These are phyloP conservation scores for Lactifluus volemus DNA, from an alignment of 768 basidiomycete genomes.

Conservation along the genomic window DNA sequence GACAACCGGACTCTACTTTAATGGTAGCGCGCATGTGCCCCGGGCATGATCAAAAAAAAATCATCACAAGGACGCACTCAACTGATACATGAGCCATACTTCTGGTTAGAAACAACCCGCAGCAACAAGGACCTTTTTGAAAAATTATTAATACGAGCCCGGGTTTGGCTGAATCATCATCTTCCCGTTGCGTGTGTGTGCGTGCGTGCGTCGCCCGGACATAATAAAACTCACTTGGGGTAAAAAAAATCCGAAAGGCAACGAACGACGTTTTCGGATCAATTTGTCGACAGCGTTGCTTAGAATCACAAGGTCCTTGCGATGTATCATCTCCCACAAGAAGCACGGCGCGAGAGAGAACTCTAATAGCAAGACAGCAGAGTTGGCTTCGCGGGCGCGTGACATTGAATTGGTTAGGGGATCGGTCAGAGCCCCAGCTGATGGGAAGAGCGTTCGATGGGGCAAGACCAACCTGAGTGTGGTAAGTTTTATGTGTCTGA, in stretches of 20 bases:
- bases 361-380: background rate
- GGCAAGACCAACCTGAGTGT: background rate
- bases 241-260: background rate
- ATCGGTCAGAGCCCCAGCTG: background rate
- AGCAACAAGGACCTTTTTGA: background rate
- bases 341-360: background rate
- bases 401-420: background rate
- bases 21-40: background rate
- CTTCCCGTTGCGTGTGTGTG: too few relatives aligned
- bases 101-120: background rate
- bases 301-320: background rate
- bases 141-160: background rate
- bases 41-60: background rate
- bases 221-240: background rate
- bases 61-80: background rate
- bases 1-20: constrained; percentile 7
- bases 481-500: background rate
- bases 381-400: background rate
- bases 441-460: background rate
- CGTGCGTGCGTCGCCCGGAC: background rate
- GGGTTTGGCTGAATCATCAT: too few relatives aligned
- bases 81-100: background rate
- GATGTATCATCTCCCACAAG: background rate
- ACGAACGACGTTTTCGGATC: background rate
- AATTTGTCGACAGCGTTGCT: background rate